Conservation (phyloP, 768 basidiomycete genomes). For the Xerocomellus amylosporus region DNA sequence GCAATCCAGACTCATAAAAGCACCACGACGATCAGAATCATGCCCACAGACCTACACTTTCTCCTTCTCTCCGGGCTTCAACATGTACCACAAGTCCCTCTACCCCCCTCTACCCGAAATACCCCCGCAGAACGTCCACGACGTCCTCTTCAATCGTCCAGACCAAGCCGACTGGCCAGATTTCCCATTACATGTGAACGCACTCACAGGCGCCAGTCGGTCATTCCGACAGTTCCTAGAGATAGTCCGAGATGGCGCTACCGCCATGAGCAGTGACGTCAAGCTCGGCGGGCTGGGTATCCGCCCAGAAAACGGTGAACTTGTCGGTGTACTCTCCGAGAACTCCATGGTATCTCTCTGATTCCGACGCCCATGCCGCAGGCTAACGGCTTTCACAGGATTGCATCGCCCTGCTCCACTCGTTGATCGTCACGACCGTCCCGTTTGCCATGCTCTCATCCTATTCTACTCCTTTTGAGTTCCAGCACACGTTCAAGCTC, state of each 20-base stretch:
- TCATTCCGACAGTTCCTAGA: conserved; percentile 49
- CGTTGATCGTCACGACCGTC: conserved; percentile 46
- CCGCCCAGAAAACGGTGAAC: conserved; percentile 44
- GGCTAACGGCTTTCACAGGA: conserved; percentile 39
- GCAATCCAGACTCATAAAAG: conserved; percentile 4
- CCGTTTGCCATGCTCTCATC: conserved; percentile 55
- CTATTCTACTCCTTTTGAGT: conserved; percentile 55
- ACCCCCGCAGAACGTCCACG: conserved; percentile 53
- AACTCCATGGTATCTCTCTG: conserved; percentile 54
- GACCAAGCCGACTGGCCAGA: conserved; percentile 57
- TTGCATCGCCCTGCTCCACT: conserved; percentile 48
- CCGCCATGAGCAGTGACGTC: conserved; percentile 49
- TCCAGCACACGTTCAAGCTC: conserved; percentile 47
- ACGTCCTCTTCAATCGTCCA: conserved; percentile 52
- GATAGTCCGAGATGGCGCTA: conserved; percentile 52
- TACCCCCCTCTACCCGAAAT: conserved; percentile 51
- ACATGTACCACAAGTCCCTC: conserved; percentile 57
- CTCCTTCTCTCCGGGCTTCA: background rate
- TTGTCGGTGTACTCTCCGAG: conserved; percentile 67
- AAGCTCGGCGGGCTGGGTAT: conserved; percentile 58
- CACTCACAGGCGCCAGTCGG: conserved; percentile 44
- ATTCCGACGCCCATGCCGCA: background rate
- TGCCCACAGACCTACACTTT: background rate
- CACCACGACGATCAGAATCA: background rate
- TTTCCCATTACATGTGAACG: conserved; percentile 55